A percentile compares a stretch with the other conserved stretches of the same genome.
These are phyloP conservation scores for Candida ipomoeae DNA, from an alignment of 805 yeast species.

Conservation along the genomic window DNA sequence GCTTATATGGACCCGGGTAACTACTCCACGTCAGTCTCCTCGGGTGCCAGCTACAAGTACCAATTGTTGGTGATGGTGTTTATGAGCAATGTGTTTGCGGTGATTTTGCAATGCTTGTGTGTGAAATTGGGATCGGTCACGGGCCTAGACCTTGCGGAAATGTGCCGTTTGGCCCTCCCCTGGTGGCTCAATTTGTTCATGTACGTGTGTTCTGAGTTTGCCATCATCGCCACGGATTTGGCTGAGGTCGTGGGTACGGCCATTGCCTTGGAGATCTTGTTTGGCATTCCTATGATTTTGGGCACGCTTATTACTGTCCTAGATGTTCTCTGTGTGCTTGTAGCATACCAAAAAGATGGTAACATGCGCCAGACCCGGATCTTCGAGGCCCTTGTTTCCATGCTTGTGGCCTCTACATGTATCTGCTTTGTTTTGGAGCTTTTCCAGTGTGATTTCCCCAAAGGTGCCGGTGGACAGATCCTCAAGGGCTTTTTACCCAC, in stretches of 20 bases:
- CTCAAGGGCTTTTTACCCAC: conserved; percentile 67
- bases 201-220: conserved; percentile 74
- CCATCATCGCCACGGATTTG: conserved; percentile 87
- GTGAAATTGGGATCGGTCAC: conserved; percentile 86
- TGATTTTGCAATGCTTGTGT: conserved; percentile 75
- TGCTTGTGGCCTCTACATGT: conserved; percentile 69
- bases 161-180: conserved; percentile 71
- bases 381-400: conserved; percentile 72
- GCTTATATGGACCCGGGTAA: conserved; percentile 96
- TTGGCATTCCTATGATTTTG: conserved; percentile 63
- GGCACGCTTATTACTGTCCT: conserved; percentile 80
- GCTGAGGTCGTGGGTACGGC: conserved; percentile 96
- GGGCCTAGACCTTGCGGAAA: conserved; percentile 82
- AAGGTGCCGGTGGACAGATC: conserved; percentile 50
- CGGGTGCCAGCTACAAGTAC: conserved; percentile 79
- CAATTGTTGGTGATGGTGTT: conserved; percentile 68
- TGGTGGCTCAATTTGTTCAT: conserved; percentile 57
- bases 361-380: conserved; percentile 68
- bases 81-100: conserved; percentile 79
- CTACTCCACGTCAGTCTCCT: conserved; percentile 82
- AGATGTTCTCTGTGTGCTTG: conserved; percentile 73
- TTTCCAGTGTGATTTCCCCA: conserved; percentile 47
- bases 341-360: conserved; percentile 75
- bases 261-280: conserved; percentile 72
- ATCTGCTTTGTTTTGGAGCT: conserved; percentile 71